These are phyloP conservation scores for Clonostachys sp. DNA, from an alignment of 2,329 filamentous ascomycete species.

Conservation along the genomic window DNA sequence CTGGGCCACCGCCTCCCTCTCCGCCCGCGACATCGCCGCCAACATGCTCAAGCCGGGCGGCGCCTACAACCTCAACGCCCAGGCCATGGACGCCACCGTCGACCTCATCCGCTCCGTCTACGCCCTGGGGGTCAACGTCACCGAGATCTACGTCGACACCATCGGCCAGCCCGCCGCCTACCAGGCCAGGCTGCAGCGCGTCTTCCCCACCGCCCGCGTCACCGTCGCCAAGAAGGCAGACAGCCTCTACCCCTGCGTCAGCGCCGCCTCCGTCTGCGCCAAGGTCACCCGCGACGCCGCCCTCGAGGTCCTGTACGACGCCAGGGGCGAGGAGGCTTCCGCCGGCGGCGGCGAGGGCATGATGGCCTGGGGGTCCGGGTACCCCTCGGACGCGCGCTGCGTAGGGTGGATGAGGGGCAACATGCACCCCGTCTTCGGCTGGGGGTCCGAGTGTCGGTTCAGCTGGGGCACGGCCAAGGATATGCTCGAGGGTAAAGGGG, in stretches of 20 bases:
- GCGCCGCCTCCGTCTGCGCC: conserved; percentile 88
- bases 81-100: conserved; percentile 90
- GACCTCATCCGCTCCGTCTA: conserved; percentile 75
- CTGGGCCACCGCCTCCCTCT: conserved; percentile 79
- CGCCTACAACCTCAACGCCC: conserved; percentile 86
- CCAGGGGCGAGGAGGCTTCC: conserved; percentile 18
- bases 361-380: conserved; percentile 81
- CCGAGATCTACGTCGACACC: conserved; percentile 92
- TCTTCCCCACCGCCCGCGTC: conserved; percentile 75
- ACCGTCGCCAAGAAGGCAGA: conserved; percentile 90
- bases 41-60: conserved; percentile 66
- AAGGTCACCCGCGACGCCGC: conserved; percentile 94
- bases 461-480: conserved; percentile 96
- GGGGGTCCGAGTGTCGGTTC: conserved; percentile 89
- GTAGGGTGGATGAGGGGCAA: conserved; percentile 80
- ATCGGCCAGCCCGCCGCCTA: conserved; percentile 80
- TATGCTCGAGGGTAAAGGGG: conserved; percentile 73
- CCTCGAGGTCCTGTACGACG: conserved; percentile 71
- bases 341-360: conserved; percentile 25
- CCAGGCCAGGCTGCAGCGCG: conserved; percentile 75
- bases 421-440: conserved; percentile 92
- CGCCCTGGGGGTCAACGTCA: conserved; percentile 72
- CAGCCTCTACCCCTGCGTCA: conserved; percentile 86
- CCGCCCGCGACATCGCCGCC: conserved; percentile 76
- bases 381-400: conserved; percentile 77